Evolutionary conservation across 345 rosid genomes (phyloP), one percentile per base, ranked within the genome.

Genomic region (Punica granatum): DNA sequence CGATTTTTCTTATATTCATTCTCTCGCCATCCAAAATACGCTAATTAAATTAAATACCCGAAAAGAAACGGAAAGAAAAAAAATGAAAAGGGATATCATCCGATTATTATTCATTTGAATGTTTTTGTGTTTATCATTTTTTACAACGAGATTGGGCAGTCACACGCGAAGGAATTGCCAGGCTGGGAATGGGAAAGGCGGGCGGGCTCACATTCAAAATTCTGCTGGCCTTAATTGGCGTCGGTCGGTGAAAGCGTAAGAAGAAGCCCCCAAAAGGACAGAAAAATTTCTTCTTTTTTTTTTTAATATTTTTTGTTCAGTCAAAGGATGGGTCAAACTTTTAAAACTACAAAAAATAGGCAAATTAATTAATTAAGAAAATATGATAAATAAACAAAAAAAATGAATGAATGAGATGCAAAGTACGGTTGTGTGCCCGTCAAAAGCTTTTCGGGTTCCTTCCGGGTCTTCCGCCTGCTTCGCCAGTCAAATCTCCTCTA

Each of bases 261-360:
- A 46, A 54, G 6, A 43, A n/a, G n/a, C n/a, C n/a, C 30, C 30
- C 3, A n/a, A 32, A 46, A 1, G 18, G 48, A 51, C 51, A 3
- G 3, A 30, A n/a, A 3, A n/a, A 41, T 26, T 63, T 56, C 41
- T 44, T 44, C 19, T 44, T 44, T 18, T 44, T 5, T 14, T 5
- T 37, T 37, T 37, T 37, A 9, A 11, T 11, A 8, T 54, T 25
- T 10, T 54, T 54, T 54, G 11, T 30, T 26, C 77, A 80, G 84
- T 81, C 84, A 78, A 81, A 77, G 70, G 15, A 31, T 41, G 54
- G 21, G 54, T 75, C 71, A 76, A 75, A 71, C 70, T 64, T 65
- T 77, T 59, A 35, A 78, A 68, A 43, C 46, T 43, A 42, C 6
- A 9, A 63, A 19, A 26, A 23, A 14, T 1, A 42, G 0, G 12